Base-by-base conservation (phyloP, 2,329 filamentous ascomycete species). In the Aureobasidium leucospermi region DNA sequence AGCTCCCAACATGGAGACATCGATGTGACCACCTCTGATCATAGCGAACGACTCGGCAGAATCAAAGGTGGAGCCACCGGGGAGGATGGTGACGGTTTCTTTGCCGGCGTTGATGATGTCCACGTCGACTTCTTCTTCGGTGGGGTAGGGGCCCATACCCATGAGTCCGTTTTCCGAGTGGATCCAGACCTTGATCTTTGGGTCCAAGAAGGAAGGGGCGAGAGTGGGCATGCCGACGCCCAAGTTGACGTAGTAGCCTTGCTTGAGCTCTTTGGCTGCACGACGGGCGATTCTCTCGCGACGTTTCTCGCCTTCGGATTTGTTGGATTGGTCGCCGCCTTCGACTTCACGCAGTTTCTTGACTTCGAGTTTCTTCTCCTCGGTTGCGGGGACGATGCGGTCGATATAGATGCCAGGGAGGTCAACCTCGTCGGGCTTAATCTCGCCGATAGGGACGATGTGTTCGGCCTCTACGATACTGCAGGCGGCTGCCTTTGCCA, bases 41-140 rank as follows among this genome's bases (percentile, higher is more conserved):
- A 94, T 94, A 65, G 83, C 85, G 68, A 95, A 95, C 1, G 87
- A 91, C 73, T 94, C 90, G 63, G 87, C 81, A 46, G 84, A 88
- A 70, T 90, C 89, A 66, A 94, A 95, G 9, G 85, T 87, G 0
- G 86, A 81, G 0, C 88, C 89, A 1, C 90, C 90, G 0, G 87
- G 86, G 0, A 90, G 76, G 0, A 94, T 79, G 0, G 90, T 94
- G 0, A 92, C 88, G 0, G 89, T 95, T 71, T 95, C 89, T 70
- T 95, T 95, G 60, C 90, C 89, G 0, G 90, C 90, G 66, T 94
- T 95, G 75, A 94, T 87, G 63, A 92, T 84, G 66, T 93, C 89
- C 66, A 87, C 76, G 69, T 94, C 90, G 51, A 90, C 82, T 63
- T 88, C 78, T 1, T 84, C 85, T 63, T 85, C 81, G 1, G 83